Base-by-base conservation (phyloP, 2,329 filamentous ascomycete species). In the Colletotrichum lupini region DNA sequence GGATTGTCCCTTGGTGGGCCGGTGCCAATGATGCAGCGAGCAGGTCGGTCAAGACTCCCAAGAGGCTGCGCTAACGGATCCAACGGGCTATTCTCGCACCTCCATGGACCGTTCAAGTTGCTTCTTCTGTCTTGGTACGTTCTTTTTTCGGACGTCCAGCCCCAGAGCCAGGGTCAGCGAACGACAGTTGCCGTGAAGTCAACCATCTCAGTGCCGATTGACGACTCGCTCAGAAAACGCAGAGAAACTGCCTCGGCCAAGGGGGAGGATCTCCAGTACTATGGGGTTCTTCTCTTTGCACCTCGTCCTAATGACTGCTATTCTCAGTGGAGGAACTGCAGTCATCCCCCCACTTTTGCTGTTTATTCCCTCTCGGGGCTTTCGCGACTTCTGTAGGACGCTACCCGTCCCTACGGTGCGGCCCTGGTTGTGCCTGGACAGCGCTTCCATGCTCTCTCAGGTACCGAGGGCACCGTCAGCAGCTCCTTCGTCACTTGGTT, bases 341-440 rank as follows among this genome's bases (percentile, higher is more conserved):
- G 49, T 46, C 53, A 14, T 30, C 11, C 60, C 60, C 52, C 55
- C 49, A 42, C 55, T 59, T 28, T 28, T 69, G 37, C 42, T 55
- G 60, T 73, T 60, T 55, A 59, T 64, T 73, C 66, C 56, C 66
- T 65, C 66, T 70, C 66, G 66, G 70, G 70, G 70, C 70, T 73
- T 64, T 65, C 57, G 70, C 59, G 59, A 70, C 26, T 68, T 72
- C 24, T 70, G 55, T 26, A 53, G 22, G 61, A 37, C 61, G 46
- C 53, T 59, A 52, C 59, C 53, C 52, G n/a, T 37, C 28, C 9
- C 59, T 57, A 52, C 14, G 14, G 46, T 52, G 52, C 26, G 24
- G 64, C 58, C 37, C 37, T 42, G 37, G 37, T 42, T 42, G 37
- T 42, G 37, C 37, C 58, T 46, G 19, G 42, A 26, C 37, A 55